Percentiles rank a stretch among this genome's conserved stretches.
phyloP scores from a whole-genome alignment of 2,329 filamentous ascomycete genomes.

The Hypoxylon sp. region DNA sequence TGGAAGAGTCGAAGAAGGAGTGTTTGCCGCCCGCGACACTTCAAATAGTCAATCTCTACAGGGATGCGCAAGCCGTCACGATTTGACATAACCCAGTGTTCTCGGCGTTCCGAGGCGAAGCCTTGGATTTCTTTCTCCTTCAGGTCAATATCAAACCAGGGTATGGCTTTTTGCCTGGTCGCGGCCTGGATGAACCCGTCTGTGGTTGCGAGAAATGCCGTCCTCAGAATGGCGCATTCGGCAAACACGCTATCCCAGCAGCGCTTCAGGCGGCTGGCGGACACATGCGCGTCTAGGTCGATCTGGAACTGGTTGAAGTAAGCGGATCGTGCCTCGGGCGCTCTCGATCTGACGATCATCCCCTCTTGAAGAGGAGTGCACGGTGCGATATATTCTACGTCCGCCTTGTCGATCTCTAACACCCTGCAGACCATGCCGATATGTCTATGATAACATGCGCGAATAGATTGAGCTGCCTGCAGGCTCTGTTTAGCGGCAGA shows the following conservation, averaged over 20 bases:
- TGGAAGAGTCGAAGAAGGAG: conserved; percentile 84
- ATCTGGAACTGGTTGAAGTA: conserved; percentile 87
- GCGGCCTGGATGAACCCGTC: conserved; percentile 85
- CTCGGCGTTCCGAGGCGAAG: conserved; percentile 56
- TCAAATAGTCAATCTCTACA: conserved; percentile 64
- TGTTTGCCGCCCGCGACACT: conserved; percentile 47
- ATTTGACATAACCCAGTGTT: conserved; percentile 70
- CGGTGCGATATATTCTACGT: conserved; percentile 81
- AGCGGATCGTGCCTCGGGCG: conserved; percentile 65
- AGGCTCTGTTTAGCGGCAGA: conserved; percentile 52
- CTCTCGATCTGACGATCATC: conserved; percentile 80
- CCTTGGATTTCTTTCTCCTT: conserved; percentile 52
- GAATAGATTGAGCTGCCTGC: conserved; percentile 72
- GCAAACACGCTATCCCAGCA: conserved; percentile 72
- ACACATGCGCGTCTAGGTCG: conserved; percentile 61
- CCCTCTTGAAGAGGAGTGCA: conserved; percentile 91
- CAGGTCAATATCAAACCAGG: conserved; percentile 61
- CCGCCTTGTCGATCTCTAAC: conserved; percentile 64
- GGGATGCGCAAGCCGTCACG: conserved; percentile 64
- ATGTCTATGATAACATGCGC: conserved; percentile 75
- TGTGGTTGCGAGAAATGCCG: conserved; percentile 78
- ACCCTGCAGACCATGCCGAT: conserved; percentile 65
- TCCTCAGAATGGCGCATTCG: conserved; percentile 76
- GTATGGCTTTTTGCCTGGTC: conserved; percentile 59
- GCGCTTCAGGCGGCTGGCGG: conserved; percentile 62